Evolutionary conservation across 1,139 yeast genomes (phyloP).

Genomic region (Waltiozyma sp.): DNA sequence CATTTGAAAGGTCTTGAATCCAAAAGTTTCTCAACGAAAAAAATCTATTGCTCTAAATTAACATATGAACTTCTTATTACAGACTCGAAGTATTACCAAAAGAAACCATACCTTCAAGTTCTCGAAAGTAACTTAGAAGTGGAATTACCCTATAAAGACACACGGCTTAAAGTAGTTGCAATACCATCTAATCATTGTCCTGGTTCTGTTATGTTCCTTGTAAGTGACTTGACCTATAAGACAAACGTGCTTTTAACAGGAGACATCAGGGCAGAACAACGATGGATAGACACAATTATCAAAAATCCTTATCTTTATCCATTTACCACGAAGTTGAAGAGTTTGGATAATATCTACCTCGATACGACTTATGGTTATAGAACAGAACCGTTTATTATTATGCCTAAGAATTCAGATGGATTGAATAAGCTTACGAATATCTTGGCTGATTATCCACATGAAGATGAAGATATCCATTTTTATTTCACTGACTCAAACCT

Average conservation of each 20-base stretch:
- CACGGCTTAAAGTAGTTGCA: constrained; percentile 17
- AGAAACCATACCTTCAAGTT: constrained; percentile 19
- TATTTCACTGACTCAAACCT: constrained; percentile 31
- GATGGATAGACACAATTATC: constrained; percentile 35
- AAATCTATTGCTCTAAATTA: constrained; percentile 37
- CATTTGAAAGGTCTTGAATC: constrained; percentile 41
- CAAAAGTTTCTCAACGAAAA: constrained; percentile 27
- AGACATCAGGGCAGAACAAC: constrained; percentile 45
- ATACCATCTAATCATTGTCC: constrained; percentile 50
- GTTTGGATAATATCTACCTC: constrained; percentile 38
- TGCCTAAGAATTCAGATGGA: constrained; percentile 34
- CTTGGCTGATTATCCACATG: constrained; percentile 32
- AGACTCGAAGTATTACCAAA: constrained; percentile 20
- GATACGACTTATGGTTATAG: constrained; percentile 48
- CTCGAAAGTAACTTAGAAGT: constrained; percentile 24
- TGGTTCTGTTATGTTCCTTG: constrained; percentile 46
- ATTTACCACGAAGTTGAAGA: constrained; percentile 26
- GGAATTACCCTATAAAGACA: constrained; percentile 5
- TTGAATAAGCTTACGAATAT: constrained; percentile 25
- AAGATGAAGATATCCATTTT: constrained; percentile 26
- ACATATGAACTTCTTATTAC: constrained; percentile 29
- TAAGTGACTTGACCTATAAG: constrained; percentile 16
- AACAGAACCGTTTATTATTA: constrained; percentile 37
- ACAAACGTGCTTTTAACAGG: constrained; percentile 42
- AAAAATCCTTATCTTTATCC: constrained; percentile 34